Evolutionary conservation across 1,284 basidiomycete species (phyloP), one percentile per base, ranked within the genome.

Genomic region (Trichosporon coremiiforme): DNA sequence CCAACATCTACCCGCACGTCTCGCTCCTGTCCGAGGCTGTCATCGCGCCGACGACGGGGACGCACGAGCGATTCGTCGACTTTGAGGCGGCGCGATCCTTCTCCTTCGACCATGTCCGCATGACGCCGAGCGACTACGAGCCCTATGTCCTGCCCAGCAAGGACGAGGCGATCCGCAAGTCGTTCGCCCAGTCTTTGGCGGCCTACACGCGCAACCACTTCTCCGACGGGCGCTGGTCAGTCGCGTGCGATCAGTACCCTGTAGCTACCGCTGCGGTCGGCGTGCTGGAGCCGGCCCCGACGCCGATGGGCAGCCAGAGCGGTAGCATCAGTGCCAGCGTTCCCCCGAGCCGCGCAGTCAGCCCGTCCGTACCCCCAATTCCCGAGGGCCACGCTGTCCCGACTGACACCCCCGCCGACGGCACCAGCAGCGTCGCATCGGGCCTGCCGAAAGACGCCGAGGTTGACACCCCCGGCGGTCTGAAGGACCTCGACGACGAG

Each of bases 171-270:
- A 89, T 93, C 80, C 87, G 94, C 15, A 81, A 86, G 45, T 89
- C 90, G 0, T 85, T 97, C 62, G 90, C 94, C 73, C 85, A 86
- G 22, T 85, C 90, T 0, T 85, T 90, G 0, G 79, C 89, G n/a
- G 82, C 86, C 2, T 95, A 96, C 80, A 85, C 94, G 41, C 78
- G 86, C 62, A 89, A 92, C 33, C 93, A 96, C 83, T 96, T 90
- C 80, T 74, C 79, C 82, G 89, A 90, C 33, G 93, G 92, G 22
- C 89, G 90, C 53, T 85, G 86, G 0, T 87, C 90, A 53, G 89
- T 93, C 15, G 92, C 93, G 17, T 76, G 69, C 47, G 77, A 77
- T 29, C 81, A 81, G 71, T 66, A 72, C 53, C 79, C 80, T 2
- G 71, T 78, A 25, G 33, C n/a, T 2, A 33, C 75, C 22, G 50